Percentiles rank a stretch among this genome's conserved stretches.
Evolutionary conservation across 1,284 basidiomycete genomes (phyloP).

Genomic region (Athelia sp.): DNA sequence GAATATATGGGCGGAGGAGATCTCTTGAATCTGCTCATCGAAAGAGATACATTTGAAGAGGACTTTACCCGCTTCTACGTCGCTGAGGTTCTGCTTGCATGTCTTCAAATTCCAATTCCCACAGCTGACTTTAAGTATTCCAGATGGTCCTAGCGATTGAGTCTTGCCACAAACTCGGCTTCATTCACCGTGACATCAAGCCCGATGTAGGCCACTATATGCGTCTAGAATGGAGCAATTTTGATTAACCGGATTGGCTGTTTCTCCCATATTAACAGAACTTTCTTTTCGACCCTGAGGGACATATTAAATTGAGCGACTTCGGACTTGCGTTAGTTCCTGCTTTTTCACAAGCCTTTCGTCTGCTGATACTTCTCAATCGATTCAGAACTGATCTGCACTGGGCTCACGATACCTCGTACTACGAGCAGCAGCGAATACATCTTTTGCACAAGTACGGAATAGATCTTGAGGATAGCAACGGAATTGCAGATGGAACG

Average conservation of each 20-base stretch:
- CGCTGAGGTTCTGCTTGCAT: slow-evolving; percentile 63
- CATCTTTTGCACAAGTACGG: slow-evolving; percentile 91
- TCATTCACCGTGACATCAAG: slow-evolving; percentile 97
- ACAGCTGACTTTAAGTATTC: slow-evolving; percentile 8
- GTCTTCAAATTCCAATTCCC: slow-evolving; percentile 9
- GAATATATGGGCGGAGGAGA: slow-evolving; percentile 97
- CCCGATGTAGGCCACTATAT: slow-evolving; percentile 64
- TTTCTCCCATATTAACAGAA: slow-evolving; percentile 53
- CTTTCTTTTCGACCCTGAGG: slow-evolving; percentile 89
- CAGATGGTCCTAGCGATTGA: slow-evolving; percentile 96
- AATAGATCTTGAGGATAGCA: slow-evolving; percentile 84
- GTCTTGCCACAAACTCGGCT: slow-evolving; percentile 90
- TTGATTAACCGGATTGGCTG: slow-evolving; percentile 17
- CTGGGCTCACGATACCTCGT: slow-evolving; percentile 91
- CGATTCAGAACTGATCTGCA: slow-evolving; percentile 70
- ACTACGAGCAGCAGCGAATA: slow-evolving; percentile 92
- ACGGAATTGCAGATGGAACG: slow-evolving; percentile 56
- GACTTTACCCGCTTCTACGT: slow-evolving; percentile 93
- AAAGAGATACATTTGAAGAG: slow-evolving; percentile 91
- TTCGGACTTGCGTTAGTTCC: slow-evolving; percentile 86
- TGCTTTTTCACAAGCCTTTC: slow-evolving; percentile 20
- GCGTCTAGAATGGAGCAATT: slow-evolving; percentile 22
- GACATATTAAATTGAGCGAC: slow-evolving; percentile 93
- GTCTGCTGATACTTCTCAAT: slow-evolving; percentile 10
- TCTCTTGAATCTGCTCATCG: slow-evolving; percentile 91